These are phyloP conservation scores for Oryza coarctata DNA, from an alignment of 176 grass and related monocot species.

Conservation along the genomic window DNA sequence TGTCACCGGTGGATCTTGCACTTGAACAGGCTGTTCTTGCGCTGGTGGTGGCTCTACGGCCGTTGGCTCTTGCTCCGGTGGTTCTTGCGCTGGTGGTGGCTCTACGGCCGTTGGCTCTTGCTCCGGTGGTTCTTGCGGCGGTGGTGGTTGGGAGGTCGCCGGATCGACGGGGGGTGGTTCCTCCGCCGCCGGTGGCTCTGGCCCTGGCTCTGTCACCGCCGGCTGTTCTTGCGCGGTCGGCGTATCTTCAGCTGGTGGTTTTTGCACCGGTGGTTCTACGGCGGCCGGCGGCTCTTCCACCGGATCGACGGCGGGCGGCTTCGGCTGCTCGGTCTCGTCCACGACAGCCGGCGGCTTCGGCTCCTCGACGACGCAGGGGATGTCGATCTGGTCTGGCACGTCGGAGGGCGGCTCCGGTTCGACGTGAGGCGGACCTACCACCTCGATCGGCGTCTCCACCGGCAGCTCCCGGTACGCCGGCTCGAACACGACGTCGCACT, in stretches of 20 bases:
- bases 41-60: too few relatives aligned
- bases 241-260: too few relatives aligned
- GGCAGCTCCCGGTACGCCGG: slow-evolving; percentile 7
- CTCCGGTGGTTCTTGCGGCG: neutral
- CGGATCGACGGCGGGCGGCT: neutral
- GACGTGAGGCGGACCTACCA: slow-evolving; percentile 4
- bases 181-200: too few relatives aligned
- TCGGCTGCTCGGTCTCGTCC: slow-evolving; percentile 2
- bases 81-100: neutral
- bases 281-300: neutral
- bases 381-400: slow-evolving; percentile 18
- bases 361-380: slow-evolving; percentile 40
- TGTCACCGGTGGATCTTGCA: neutral
- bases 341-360: neutral
- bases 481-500: slow-evolving; percentile 55
- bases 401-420: neutral
- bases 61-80: neutral
- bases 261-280: neutral
- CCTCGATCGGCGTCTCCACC: slow-evolving; percentile 45
- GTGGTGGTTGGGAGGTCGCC: neutral
- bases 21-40: neutral
- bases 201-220: neutral
- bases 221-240: neutral
- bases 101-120: neutral
- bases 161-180: neutral